Percentiles rank a stretch among this genome's conserved stretches.
phyloP scores from a whole-genome alignment of 305 asterid genomes.

The Petunia hybrid region DNA sequence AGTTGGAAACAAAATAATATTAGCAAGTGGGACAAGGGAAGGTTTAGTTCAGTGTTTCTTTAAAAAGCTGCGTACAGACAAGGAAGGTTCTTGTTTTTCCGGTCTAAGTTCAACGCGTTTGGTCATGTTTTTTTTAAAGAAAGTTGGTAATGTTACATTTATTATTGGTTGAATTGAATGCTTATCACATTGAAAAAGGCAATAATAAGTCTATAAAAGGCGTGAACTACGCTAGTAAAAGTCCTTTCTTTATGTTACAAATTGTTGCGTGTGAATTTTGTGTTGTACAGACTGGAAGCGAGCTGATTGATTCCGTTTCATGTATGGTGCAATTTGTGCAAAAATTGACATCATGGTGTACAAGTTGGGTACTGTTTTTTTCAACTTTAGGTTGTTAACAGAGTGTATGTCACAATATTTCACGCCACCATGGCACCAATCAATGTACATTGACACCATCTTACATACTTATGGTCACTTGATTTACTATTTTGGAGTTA shows the following conservation, averaged over 20 bases:
- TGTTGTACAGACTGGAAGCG: not conserved
- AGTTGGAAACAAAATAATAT: not conserved
- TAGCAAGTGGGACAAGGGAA: not conserved
- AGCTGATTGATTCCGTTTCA: not conserved
- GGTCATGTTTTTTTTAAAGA: not conserved
- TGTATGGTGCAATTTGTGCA: not conserved
- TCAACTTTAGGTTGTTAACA: not conserved
- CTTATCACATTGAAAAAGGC: not conserved
- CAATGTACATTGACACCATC: not conserved
- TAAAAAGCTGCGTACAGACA: not conserved
- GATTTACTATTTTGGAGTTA: too few species aligned
- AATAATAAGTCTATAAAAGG: not conserved
- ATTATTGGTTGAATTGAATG: not conserved
- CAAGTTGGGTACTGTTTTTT: not conserved
- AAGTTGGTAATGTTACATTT: not conserved
- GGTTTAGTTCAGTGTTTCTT: not conserved
- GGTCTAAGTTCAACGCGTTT: slow-evolving; percentile 8
- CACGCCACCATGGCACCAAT: not conserved
- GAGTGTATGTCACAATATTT: not conserved
- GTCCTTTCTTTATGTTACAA: not conserved
- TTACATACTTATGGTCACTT: not conserved
- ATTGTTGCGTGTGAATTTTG: slow-evolving; percentile 10
- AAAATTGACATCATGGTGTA: not conserved
- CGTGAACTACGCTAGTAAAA: not conserved
- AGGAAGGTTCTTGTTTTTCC: not conserved